phyloP scores from a whole-genome alignment of 768 basidiomycete genomes.

The Cystobasidium tubakii region DNA sequence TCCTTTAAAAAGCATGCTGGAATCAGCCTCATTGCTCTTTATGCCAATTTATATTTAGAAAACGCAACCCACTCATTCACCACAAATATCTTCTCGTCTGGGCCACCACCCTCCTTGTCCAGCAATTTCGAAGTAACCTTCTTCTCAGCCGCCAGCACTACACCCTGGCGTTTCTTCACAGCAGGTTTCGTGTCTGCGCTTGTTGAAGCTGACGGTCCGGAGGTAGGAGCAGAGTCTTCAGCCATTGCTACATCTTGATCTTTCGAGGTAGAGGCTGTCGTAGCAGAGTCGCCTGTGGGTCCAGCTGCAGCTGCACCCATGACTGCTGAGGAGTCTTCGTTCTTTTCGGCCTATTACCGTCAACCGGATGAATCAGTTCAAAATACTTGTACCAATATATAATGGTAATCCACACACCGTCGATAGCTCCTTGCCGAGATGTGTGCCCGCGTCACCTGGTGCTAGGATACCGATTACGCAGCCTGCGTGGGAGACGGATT shows the following conservation, averaged over 20 bases:
- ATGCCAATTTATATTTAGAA: no score
- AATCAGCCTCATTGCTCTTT: no score
- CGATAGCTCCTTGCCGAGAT: conserved; percentile 38
- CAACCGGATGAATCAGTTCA: no score
- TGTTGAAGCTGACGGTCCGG: conserved; percentile 38
- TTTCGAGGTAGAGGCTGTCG: neutral
- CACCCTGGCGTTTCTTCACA: conserved; percentile 61
- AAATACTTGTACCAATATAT: no score
- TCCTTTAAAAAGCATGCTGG: conserved; percentile 55
- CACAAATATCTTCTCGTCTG: conserved; percentile 95
- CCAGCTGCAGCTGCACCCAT: conserved; percentile 20
- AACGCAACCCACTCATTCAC: conserved; percentile 61
- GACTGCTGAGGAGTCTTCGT: conserved; percentile 27
- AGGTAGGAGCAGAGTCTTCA: conserved; percentile 42
- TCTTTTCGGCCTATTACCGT: conserved; percentile 37
- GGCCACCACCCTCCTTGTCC: conserved; percentile 89
- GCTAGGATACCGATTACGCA: conserved; percentile 85
- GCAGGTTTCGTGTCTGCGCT: conserved; percentile 42
- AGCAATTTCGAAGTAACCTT: conserved; percentile 97
- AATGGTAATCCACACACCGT: no score
- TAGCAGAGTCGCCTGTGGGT: neutral
- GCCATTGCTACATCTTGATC: conserved; percentile 36
- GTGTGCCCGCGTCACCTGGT: conserved; percentile 44
- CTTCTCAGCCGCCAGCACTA: conserved; percentile 90
- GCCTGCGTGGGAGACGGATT: conserved; percentile 70